Evolutionary conservation across 805 yeast species (phyloP), one percentile per base, ranked within the genome.

Genomic region (Cyberlindnera subsufficiens): DNA sequence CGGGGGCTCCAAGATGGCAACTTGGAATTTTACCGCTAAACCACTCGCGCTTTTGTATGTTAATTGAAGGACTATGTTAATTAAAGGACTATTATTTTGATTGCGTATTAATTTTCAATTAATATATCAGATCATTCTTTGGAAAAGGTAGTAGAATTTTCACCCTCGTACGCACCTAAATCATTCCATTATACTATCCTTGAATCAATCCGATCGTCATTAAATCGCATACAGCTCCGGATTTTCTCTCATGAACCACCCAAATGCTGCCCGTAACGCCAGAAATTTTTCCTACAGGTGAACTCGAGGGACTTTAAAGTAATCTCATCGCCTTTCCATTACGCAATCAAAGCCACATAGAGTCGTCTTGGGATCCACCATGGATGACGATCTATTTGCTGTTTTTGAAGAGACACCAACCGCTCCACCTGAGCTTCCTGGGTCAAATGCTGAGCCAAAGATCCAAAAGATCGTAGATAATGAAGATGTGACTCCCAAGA

Each of bases 1-100:
- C 75, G 74, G 75, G 75, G 75, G 74, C 74, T 68, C 73, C 63
- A 66, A 73, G 73, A 71, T 71, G 75, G 75, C 75, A 71, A 71
- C 74, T 74, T 66, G 63, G 73, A 67, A 69, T 71, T 71, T 69
- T 71, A 69, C 75, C 75, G 70, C 75, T 71, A 71, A 71, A 71
- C 75, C 75, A 71, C 73, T 65, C 58, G 68, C 74, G 75, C 75
- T 46, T 51, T 30, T 38, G 16, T 8, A 16, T 30, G 33, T 19
- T 10, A 6, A 19, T n/a, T 3, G 7, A 18, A 14, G 7, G 22
- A 20, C 2, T 20, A 4, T n/a, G n/a, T n/a, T n/a, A n/a, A n/a
- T n/a, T n/a, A n/a, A n/a, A n/a, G n/a, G n/a, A n/a, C n/a, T n/a
- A n/a, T n/a, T n/a, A n/a, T n/a, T n/a, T n/a, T n/a, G n/a, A n/a